Base-by-base conservation (phyloP, 768 basidiomycete species). In the Leccinum subgranulosum region DNA sequence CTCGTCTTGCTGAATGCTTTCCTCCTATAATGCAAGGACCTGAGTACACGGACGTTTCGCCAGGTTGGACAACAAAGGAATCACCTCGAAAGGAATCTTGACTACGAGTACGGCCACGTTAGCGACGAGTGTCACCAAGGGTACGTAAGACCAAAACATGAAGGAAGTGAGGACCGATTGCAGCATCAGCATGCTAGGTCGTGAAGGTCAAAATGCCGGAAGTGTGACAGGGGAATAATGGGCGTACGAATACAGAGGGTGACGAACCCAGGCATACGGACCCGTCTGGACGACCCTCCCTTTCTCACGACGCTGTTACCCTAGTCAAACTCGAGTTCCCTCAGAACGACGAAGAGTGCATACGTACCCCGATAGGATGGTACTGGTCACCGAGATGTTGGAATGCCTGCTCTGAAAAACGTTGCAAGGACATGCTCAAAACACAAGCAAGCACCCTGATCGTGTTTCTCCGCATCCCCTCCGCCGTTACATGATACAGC, bases 181-280 rank as follows among this genome's bases (percentile, higher is more conserved):
- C 2, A 43, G 4, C 29, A 59, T 1, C 19, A 49, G 10, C 8
- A 48, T n/a, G 10, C 56, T 63, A n/a, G 5, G 34, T 28, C 48
- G 1, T 2, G 51, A 53, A 17, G 47, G 28, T 21, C 43, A 2
- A 10, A 6, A 8, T 28, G 21, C 21, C 1, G 21, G 12, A 17
- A 43, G 19, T 9, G 43, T 9, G 43, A 43, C 43, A 21, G 15
- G 4, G 19, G 14, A 27, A 43, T 9, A 5, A 12, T 23, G 2
- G 41, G 8, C 62, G 14, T 21, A 65, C 63, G 25, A 4, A 23
- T 64, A 64, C 25, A 60, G 19, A 1, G 63, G 63, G 28, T 60
- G 62, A 14, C 58, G 58, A 4, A 60, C 53, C 46, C 49, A 50
- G n/a, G 63, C 59, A 12, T 61, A 64, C 11, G 63, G 55, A 1